Percentiles rank a stretch among this genome's conserved stretches.
phyloP scores from a whole-genome alignment of 2,329 filamentous ascomycete species.

The Sporothrix euskadiensis region DNA sequence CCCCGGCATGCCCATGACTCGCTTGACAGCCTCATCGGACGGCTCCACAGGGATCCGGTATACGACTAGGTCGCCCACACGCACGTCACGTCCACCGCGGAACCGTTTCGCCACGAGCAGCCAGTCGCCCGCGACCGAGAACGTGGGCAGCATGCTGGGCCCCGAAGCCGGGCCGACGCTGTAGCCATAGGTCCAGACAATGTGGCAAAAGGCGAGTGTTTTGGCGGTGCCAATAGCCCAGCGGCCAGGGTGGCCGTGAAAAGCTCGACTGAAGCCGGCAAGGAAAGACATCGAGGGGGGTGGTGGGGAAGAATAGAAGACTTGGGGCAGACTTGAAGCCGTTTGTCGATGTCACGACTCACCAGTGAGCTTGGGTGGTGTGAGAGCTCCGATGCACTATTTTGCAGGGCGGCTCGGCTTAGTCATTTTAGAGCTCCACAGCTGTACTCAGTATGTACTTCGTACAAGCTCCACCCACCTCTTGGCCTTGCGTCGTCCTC shows the following conservation, averaged over 20 bases:
- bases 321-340: neutral
- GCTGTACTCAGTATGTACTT: neutral
- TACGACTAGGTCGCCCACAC: conserved; percentile 80
- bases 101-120: conserved; percentile 68
- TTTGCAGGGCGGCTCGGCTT: neutral
- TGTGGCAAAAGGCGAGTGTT: conserved; percentile 50
- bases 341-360: neutral
- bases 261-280: conserved; percentile 31
- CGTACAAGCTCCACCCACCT: too few species aligned
- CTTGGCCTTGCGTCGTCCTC: too few species aligned
- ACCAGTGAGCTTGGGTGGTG: neutral
- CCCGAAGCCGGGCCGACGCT: conserved; percentile 63
- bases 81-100: conserved; percentile 63
- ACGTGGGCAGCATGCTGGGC: conserved; percentile 87
- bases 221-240: conserved; percentile 50
- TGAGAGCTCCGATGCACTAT: neutral
- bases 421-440: conserved; percentile 1
- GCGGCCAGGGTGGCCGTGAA: conserved; percentile 46
- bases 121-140: conserved; percentile 66
- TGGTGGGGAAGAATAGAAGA: neutral
- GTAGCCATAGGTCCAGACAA: conserved; percentile 63
- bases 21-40: conserved; percentile 68
- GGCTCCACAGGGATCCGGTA: conserved; percentile 73
- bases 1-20: conserved; percentile 73
- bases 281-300: conserved; percentile 33